Evolutionary conservation across 768 basidiomycete species (phyloP).

Genomic region (Trametes villosa): DNA sequence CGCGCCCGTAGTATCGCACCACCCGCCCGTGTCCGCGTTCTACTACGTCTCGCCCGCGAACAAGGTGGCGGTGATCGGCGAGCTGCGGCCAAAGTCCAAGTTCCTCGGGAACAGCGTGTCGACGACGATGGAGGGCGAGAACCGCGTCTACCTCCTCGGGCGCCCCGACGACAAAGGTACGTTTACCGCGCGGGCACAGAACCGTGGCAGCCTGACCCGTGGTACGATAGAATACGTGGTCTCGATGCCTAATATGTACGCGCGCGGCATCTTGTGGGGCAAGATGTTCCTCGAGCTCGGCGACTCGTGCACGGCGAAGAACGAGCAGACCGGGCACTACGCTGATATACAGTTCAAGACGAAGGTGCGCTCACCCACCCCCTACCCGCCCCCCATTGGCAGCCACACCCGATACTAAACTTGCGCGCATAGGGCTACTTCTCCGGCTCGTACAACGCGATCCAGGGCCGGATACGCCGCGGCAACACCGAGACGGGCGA

Average conservation of each 20-base stretch:
- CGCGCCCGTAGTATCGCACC: conserved; percentile 76
- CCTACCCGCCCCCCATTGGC: not conserved
- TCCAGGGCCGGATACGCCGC: conserved; percentile 78
- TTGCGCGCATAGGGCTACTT: conserved; percentile 77
- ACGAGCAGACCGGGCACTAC: conserved; percentile 70
- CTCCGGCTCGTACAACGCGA: conserved; percentile 93
- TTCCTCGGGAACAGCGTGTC: conserved; percentile 97
- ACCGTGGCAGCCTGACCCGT: not conserved
- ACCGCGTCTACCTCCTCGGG: conserved; percentile 81
- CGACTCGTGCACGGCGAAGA: conserved; percentile 84
- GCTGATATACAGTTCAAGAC: conserved; percentile 98
- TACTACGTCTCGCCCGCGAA: conserved; percentile 94
- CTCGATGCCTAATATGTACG: conserved; percentile 99
- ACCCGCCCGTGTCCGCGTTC: conserved; percentile 94
- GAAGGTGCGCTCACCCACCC: conserved; percentile 55
- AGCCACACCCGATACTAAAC: not conserved
- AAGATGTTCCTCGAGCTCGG: conserved; percentile 98
- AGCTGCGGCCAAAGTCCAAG: conserved; percentile 92
- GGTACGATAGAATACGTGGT: conserved; percentile 73
- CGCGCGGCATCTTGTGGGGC: conserved; percentile 83
- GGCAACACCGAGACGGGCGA: conserved; percentile 76
- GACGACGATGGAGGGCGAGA: conserved; percentile 96
- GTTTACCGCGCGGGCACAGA: conserved; percentile 28
- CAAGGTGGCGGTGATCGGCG: conserved; percentile 84
- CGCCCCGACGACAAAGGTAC: conserved; percentile 85